These are phyloP conservation scores for Beauveria brongniartii DNA, from an alignment of 2,329 filamentous ascomycete genomes.

Conservation along the genomic window DNA sequence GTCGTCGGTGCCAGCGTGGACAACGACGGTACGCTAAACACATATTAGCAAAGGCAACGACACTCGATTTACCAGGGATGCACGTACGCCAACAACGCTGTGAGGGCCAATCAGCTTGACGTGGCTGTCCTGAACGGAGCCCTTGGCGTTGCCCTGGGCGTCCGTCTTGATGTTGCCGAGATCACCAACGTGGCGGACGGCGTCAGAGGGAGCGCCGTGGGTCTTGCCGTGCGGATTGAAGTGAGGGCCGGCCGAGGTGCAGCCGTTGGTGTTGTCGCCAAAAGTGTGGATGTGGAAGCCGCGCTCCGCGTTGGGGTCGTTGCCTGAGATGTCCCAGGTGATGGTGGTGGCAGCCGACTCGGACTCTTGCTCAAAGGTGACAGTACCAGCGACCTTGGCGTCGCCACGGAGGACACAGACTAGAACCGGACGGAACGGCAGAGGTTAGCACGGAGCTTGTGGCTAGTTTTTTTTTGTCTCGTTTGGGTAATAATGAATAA, in stretches of 20 bases:
- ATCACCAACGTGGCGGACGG: conserved; percentile 89
- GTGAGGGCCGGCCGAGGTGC: conserved; percentile 95
- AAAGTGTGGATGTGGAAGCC: conserved; percentile 99
- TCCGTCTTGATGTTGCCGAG: conserved; percentile 97
- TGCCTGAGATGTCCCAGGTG: conserved; percentile 84
- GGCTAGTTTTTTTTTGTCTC: not conserved
- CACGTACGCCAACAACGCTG: conserved; percentile 81
- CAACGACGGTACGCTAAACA: conserved; percentile 77
- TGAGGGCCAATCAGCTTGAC: conserved; percentile 95
- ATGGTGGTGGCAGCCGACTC: conserved; percentile 79
- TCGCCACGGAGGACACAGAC: conserved; percentile 97
- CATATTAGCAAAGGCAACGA: conserved; percentile 8
- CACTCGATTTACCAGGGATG: not conserved
- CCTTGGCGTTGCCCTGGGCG: conserved; percentile 81
- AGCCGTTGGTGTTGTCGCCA: conserved; percentile 99
- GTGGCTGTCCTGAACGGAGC: conserved; percentile 68
- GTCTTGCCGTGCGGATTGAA: conserved; percentile 95
- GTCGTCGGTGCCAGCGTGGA: conserved; percentile 93
- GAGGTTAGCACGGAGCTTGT: not conserved
- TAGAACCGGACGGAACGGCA: conserved; percentile 26
- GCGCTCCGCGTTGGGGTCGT: conserved; percentile 92
- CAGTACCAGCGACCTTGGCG: conserved; percentile 87
- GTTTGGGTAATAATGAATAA: not conserved
- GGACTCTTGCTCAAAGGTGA: conserved; percentile 86
- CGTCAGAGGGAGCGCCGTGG: conserved; percentile 80